phyloP scores from a whole-genome alignment of 2,329 filamentous ascomycete genomes.

The Penicillium sp. region DNA sequence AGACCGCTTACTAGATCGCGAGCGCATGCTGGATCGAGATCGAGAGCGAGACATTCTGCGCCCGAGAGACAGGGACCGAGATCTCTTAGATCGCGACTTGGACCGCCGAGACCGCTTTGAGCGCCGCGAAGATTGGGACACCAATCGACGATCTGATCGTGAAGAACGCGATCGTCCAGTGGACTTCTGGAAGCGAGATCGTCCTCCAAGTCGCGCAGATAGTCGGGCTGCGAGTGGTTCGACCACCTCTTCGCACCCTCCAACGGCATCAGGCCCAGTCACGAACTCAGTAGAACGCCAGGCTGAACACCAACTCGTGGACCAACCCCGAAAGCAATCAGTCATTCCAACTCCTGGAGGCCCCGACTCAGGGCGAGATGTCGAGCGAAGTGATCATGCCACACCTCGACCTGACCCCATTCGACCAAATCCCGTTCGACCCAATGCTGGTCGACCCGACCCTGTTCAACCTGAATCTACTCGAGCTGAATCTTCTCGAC shows the following conservation, averaged over 20 bases:
- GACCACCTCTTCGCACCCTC: slow-evolving; percentile 19
- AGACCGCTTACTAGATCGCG: slow-evolving; percentile 19
- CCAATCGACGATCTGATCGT: slow-evolving; percentile 27
- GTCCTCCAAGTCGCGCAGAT: slow-evolving; percentile 35
- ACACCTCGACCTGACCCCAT: slow-evolving; percentile 24
- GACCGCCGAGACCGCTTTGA: slow-evolving; percentile 38
- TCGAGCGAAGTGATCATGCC: slow-evolving; percentile 7
- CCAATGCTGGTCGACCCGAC: slow-evolving; percentile 18
- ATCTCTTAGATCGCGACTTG: slow-evolving; percentile 33
- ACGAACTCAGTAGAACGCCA: slow-evolving; percentile 23
- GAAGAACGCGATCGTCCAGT: slow-evolving; percentile 32
- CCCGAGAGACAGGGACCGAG: slow-evolving; percentile 32
- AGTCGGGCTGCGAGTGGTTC: slow-evolving; percentile 30
- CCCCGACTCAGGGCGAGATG: slow-evolving; percentile 35
- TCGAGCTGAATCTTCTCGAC: not conserved
- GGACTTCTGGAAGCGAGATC: slow-evolving; percentile 44
- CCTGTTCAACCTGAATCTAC: not conserved
- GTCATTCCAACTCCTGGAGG: slow-evolving; percentile 14
- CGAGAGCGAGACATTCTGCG: slow-evolving; percentile 29
- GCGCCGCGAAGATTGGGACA: slow-evolving; percentile 32
- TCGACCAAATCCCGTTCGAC: not conserved
- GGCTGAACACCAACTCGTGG: slow-evolving; percentile 25
- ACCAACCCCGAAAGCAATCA: slow-evolving; percentile 29
- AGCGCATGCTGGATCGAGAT: slow-evolving; percentile 35
- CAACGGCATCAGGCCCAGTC: slow-evolving; percentile 8